A percentile compares a stretch with the other conserved stretches of the same genome.
phyloP scores from a whole-genome alignment of 768 basidiomycete species.

The Ephemerocybe angulata region DNA sequence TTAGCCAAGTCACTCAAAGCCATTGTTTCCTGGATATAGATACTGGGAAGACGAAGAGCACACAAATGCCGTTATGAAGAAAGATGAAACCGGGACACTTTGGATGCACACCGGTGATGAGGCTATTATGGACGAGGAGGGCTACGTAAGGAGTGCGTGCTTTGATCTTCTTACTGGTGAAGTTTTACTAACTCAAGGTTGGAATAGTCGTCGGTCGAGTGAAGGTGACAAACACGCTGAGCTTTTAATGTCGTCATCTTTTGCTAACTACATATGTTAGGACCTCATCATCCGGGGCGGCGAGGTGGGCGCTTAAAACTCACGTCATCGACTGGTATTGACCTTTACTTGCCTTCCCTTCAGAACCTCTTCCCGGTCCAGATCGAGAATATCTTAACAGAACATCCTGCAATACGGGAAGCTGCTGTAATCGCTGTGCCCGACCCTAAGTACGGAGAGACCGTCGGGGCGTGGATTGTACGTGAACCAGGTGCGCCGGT shows the following conservation, averaged over 20 bases:
- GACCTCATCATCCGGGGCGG: constrained; percentile 87
- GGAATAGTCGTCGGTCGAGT: constrained; percentile 69
- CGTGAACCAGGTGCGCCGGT: constrained; percentile 36
- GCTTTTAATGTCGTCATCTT: neutral
- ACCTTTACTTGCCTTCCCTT: neutral
- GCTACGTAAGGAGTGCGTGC: constrained; percentile 65
- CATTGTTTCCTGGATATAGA: constrained; percentile 39
- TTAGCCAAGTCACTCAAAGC: neutral
- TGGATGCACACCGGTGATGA: constrained; percentile 90
- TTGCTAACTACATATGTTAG: constrained; percentile 25
- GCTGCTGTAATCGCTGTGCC: constrained; percentile 74
- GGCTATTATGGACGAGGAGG: constrained; percentile 76
- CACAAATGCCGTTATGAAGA: constrained; percentile 55
- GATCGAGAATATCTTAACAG: constrained; percentile 72
- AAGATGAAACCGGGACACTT: constrained; percentile 48
- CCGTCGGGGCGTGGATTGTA: constrained; percentile 77
- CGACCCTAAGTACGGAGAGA: constrained; percentile 66
- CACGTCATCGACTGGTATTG: neutral
- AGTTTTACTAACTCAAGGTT: neutral
- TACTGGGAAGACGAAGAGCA: constrained; percentile 77
- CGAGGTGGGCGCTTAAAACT: constrained; percentile 44
- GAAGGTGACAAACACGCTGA: constrained; percentile 58
- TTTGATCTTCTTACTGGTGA: neutral
- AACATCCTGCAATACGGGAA: constrained; percentile 57
- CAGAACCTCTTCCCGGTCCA: constrained; percentile 83